Base-by-base conservation (phyloP, 2,329 filamentous ascomycete species). In the Penicillium vulpinum region DNA sequence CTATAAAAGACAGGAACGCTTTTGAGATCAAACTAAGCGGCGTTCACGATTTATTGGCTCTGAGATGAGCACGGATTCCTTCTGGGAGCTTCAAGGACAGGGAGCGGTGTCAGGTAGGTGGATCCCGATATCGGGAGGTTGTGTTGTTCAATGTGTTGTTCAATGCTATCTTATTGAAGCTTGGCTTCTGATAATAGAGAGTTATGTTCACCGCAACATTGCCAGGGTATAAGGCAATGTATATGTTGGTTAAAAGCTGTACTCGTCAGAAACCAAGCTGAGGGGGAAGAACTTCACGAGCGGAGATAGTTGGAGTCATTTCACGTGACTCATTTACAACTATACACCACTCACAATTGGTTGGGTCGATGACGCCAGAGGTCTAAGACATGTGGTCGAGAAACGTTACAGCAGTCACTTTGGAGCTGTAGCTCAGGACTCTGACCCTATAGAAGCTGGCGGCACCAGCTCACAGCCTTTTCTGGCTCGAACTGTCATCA, bases 121-220 rank as follows among this genome's bases (percentile, higher is more conserved):
- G 55, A 66, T 63, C 62, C 29, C 21, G 29, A n/a, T 59, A 54
- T 60, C n/a, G n/a, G n/a, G n/a, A n/a, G n/a, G n/a, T n/a, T 64
- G 61, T 52, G 62, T 38, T 52, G 56, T 54, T 58, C 40, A 59
- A 58, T 64, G 61, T 52, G 62, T 38, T 52, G 56, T 54, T 58
- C 40, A 59, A 58, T 55, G 39, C 59, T 66, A 65, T 58, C 60
- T 69, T 62, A 68, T 62, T 57, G 45, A 52, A 53, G 29, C 36
- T 51, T 52, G 3, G 28, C 24, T 28, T 33, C 16, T 5, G 29
- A 31, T 24, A 15, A 24, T n/a, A 13, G 28, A 31, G 18, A 26
- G 18, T 36, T n/a, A n/a, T 18, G 15, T 49, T 43, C 44, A 54
- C n/a, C 18, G 16, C 10, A 18, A 11, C 8, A 47, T 13, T 31